Evolutionary conservation across 2,329 filamentous ascomycete genomes (phyloP).

Genomic region (Arthroderma sp.): DNA sequence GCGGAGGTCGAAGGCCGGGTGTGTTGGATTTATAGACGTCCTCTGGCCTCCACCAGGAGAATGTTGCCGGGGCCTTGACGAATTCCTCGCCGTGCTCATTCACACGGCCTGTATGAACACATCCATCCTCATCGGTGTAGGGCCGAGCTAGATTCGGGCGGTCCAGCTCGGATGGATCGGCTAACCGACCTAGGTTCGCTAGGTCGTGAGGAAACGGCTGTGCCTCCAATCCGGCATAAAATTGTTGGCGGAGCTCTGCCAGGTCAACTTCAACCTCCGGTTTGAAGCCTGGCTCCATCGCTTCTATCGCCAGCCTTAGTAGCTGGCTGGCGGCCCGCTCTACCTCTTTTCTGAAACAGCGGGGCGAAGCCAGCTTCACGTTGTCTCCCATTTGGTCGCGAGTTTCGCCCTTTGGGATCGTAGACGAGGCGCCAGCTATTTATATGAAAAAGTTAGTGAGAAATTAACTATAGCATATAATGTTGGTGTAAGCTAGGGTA

Average conservation of each 20-base stretch:
- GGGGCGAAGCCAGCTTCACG: constrained; percentile 1
- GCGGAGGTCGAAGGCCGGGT: too few species aligned
- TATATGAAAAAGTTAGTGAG: neutral
- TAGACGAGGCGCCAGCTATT: neutral
- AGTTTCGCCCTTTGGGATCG: neutral
- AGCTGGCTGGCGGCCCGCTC: constrained; percentile 11
- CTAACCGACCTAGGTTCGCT: neutral
- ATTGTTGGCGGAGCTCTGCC: constrained; percentile 6
- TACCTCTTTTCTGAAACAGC: constrained; percentile 6
- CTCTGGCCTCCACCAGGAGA: neutral
- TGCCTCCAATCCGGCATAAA: constrained; percentile 6
- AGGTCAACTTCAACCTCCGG: constrained; percentile 10
- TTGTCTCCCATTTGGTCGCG: neutral
- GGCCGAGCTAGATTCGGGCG: constrained; percentile 11
- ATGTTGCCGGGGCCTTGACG: neutral
- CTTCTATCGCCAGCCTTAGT: constrained; percentile 11
- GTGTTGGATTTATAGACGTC: too few species aligned
- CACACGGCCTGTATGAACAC: constrained; percentile 18
- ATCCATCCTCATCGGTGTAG: constrained; percentile 20
- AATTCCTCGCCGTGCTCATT: constrained; percentile 12
- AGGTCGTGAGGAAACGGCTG: neutral
- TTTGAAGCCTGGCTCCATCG: constrained; percentile 12
- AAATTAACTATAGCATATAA: neutral
- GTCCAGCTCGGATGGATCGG: constrained; percentile 8
- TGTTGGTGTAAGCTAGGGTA: neutral